phyloP scores from a whole-genome alignment of 805 yeast species.

The Dipodascopsis uninucleata region DNA sequence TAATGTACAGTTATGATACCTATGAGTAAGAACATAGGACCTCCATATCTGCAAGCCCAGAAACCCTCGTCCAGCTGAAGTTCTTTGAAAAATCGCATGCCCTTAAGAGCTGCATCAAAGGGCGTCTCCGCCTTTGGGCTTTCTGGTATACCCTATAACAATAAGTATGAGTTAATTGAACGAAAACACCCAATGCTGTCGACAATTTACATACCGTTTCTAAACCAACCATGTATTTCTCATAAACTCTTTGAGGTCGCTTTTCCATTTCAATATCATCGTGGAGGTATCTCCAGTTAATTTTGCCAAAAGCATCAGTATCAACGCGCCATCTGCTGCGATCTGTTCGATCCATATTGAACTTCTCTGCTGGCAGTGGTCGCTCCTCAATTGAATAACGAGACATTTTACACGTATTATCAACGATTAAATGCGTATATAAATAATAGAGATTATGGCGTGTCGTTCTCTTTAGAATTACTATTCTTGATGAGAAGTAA shows the following conservation, averaged over 20 bases:
- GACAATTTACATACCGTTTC: constrained; percentile 28
- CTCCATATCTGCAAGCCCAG: constrained; percentile 89
- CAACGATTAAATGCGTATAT: constrained; percentile 7
- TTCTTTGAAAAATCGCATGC: constrained; percentile 62
- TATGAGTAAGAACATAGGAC: constrained; percentile 96
- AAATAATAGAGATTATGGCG: background rate
- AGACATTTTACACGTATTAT: too few relatives aligned
- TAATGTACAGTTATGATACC: constrained; percentile 79
- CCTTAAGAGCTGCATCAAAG: constrained; percentile 62
- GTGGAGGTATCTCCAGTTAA: constrained; percentile 60
- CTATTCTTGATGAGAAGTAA: too few relatives aligned
- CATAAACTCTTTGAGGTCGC: constrained; percentile 48
- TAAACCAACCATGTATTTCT: constrained; percentile 51
- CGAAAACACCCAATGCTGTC: background rate
- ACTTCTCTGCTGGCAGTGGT: constrained; percentile 51
- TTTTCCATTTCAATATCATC: constrained; percentile 36
- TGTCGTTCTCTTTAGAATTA: too few relatives aligned
- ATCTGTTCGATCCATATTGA: constrained; percentile 69
- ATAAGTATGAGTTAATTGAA: background rate
- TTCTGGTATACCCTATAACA: constrained; percentile 37
- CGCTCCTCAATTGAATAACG: too few relatives aligned
- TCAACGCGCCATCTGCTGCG: constrained; percentile 68
- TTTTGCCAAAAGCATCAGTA: constrained; percentile 60
- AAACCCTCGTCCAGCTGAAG: constrained; percentile 79
- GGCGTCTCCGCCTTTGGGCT: constrained; percentile 42